Conservation (phyloP, 176 grass and related monocot genomes). For the Carex littledalei region DNA sequence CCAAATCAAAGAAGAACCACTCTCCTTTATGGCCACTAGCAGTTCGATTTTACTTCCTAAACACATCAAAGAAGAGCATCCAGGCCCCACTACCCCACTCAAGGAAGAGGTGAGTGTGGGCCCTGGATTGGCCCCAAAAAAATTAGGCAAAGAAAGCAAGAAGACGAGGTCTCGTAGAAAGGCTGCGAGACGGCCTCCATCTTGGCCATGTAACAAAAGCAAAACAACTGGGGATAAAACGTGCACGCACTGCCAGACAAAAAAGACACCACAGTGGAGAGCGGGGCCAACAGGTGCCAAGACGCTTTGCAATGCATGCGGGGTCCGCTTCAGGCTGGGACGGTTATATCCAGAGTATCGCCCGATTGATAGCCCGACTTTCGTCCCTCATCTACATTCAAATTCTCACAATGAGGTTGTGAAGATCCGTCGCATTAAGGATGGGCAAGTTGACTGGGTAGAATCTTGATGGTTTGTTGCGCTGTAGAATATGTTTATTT, state of each 20-base stretch:
- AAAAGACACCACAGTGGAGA: constrained; percentile 98
- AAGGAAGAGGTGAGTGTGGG: not conserved
- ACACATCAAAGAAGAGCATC: not conserved
- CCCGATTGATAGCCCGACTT: constrained; percentile 82
- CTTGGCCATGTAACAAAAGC: not conserved
- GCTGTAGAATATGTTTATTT: not conserved
- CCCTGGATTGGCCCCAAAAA: not conserved
- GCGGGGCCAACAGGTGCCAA: constrained; percentile 76
- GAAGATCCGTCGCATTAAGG: constrained; percentile 48
- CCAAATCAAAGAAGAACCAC: constrained; percentile 23
- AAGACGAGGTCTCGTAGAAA: not conserved
- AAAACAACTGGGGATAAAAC: constrained; percentile 27
- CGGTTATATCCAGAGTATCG: constrained; percentile 95
- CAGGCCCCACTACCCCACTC: constrained; percentile 1
- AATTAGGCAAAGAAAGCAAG: not conserved
- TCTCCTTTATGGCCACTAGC: not conserved
- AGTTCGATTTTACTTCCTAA: not conserved
- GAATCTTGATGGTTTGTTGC: constrained; percentile 3
- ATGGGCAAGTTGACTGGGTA: not conserved
- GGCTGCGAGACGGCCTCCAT: not conserved
- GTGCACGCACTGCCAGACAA: constrained; percentile 94
- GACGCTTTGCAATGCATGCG: constrained; percentile 97
- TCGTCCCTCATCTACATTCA: constrained; percentile 76
- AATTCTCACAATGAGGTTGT: constrained; percentile 99
- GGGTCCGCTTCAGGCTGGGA: constrained; percentile 90